Conservation (phyloP, 495 filamentous ascomycete genomes). For the Viridothelium virens region DNA sequence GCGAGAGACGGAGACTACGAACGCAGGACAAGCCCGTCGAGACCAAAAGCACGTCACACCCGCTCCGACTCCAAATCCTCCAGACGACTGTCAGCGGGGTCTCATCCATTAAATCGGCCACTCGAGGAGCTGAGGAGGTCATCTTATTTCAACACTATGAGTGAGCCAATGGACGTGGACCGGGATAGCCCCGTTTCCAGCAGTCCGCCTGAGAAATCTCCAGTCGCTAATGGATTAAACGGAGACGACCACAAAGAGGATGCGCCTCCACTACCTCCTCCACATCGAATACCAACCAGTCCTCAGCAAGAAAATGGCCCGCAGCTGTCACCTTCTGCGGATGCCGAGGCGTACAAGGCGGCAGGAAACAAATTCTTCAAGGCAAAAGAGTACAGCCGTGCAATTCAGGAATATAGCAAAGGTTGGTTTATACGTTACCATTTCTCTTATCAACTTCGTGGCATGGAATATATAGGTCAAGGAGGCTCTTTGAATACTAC, state of each 20-base stretch:
- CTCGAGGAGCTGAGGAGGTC: conserved; percentile 72
- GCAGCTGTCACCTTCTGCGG: conserved; percentile 40
- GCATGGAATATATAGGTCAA: too few species aligned
- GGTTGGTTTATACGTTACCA: conserved; percentile 44
- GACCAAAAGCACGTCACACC: not conserved
- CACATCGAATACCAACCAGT: conserved; percentile 59
- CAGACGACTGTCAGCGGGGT: conserved; percentile 37
- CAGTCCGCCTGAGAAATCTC: conserved; percentile 26
- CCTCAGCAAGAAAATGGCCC: conserved; percentile 35
- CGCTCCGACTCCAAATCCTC: conserved; percentile 5
- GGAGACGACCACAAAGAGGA: conserved; percentile 43
- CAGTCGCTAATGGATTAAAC: conserved; percentile 43
- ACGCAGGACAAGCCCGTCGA: not conserved
- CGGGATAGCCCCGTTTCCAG: conserved; percentile 21
- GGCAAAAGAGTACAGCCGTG: conserved; percentile 72
- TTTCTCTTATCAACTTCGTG: not conserved
- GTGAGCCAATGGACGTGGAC: conserved; percentile 36
- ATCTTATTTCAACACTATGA: conserved; percentile 44
- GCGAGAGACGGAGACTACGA: not conserved
- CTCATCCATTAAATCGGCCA: conserved; percentile 78
- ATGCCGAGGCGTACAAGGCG: conserved; percentile 84
- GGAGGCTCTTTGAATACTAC: too few species aligned
- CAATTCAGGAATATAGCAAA: conserved; percentile 89
- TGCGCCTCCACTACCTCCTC: conserved; percentile 67
- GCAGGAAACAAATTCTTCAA: conserved; percentile 96